A percentile compares a stretch with the other conserved stretches of the same genome.
Evolutionary conservation across 192 early-diverging fungal species (phyloP).

Genomic region (Cladochytrium replicatum): DNA sequence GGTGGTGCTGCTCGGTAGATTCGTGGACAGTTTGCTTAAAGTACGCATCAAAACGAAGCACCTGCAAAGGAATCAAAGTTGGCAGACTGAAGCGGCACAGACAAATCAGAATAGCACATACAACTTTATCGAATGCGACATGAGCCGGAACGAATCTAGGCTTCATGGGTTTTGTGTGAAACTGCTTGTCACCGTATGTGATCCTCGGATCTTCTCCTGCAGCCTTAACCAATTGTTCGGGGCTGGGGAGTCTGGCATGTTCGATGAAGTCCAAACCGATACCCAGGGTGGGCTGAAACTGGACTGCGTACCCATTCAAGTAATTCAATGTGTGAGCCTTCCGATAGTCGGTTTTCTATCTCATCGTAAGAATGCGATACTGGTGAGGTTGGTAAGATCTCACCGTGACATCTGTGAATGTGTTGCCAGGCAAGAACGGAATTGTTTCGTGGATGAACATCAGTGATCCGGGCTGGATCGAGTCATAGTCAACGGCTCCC

Average conservation of each 20-base stretch:
- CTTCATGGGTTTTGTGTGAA: constrained; percentile 6
- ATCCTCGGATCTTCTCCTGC: constrained; percentile 27
- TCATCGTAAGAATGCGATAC: too few relatives aligned
- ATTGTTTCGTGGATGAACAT: too few relatives aligned
- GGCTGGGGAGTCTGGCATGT: constrained; percentile 5
- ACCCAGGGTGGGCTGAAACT: constrained; percentile 19
- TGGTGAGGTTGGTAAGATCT: too few relatives aligned
- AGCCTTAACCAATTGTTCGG: constrained; percentile 25
- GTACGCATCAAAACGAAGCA: constrained; percentile 51
- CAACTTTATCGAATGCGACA: constrained; percentile 56
- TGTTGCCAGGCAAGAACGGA: constrained; percentile 50
- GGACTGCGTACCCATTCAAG: constrained; percentile 45
- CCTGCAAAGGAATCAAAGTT: constrained; percentile 18
- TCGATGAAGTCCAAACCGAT: constrained; percentile 26
- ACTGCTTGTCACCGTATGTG: constrained; percentile 37
- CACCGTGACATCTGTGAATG: constrained; percentile 39
- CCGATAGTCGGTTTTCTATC: constrained; percentile 41
- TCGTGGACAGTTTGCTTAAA: constrained; percentile 58
- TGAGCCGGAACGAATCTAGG: constrained; percentile 42
- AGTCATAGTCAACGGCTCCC: too few relatives aligned
- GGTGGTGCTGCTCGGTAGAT: constrained; percentile 48
- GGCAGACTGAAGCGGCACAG: neutral
- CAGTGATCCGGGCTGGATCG: too few relatives aligned
- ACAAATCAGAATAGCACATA: constrained; percentile 13
- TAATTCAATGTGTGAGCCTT: constrained; percentile 45